Evolutionary conservation across 345 rosid genomes (phyloP), one percentile per base, ranked within the genome.

Genomic region (Camelina sativa): DNA sequence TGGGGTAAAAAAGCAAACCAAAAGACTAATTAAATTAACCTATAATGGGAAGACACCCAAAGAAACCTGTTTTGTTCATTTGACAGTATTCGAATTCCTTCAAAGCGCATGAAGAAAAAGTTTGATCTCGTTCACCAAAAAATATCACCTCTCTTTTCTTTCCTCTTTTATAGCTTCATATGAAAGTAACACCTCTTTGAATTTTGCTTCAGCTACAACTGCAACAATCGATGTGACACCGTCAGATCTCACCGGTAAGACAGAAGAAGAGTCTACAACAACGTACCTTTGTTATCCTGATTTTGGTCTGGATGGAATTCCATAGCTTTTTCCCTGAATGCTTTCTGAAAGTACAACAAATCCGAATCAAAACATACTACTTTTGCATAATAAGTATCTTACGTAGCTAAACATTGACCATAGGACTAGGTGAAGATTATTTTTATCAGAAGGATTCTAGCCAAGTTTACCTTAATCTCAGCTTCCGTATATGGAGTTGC

Each of bases 221-320:
- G 93, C 79, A 85, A 58, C 52, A 77, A 6, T 52, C 28, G 12
- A 74, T 64, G 28, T 64, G 37, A 53, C 54, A 6, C 41, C 5
- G 4, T 65, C 47, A 59, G 37, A 56, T 23, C 34, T n/a, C n/a
- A 57, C 34, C 11, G 15, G 43, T 23, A 22, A 44, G 13, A 53
- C 13, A 22, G 52, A 32, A 61, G 41, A 41, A 40, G 15, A 41
- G 28, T 30, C 23, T 37, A 28, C 17, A 12, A 67, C 2, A 58
- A 62, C 75, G 55, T 64, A 90, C 98, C 92, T 89, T 89, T 95
- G 79, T 92, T 86, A 77, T 84, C 85, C 62, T 89, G 97, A 85
- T 95, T 92, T 82, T 95, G 97, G 81, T 95, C 97, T 0, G 99
- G 99, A 74, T 95, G 99, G 64, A 92, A 92, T 71, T 90, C 86